Evolutionary conservation across 2,329 filamentous ascomycete species (phyloP), one percentile per base, ranked within the genome.

Genomic region (Sclerotinia subarctica): DNA sequence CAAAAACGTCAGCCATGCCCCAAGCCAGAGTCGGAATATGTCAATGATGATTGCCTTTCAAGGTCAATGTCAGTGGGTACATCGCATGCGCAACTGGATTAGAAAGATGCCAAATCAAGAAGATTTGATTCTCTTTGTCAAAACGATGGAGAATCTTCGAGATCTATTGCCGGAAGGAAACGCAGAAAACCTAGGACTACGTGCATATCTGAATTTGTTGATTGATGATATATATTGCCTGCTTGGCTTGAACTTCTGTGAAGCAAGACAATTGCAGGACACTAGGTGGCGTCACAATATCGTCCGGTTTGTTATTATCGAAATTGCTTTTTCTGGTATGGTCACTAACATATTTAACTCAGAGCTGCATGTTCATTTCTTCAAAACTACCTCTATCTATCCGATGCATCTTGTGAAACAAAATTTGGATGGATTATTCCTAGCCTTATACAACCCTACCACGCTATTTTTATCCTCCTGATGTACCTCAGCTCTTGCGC

Each of bases 381-480:
- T 17, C 42, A 44, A 29, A 35, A 32, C 2, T 67, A 69, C 3
- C 68, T 64, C 21, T 32, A 17, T 56, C 10, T 56, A 17, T 67
- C 52, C 32, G 49, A 42, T 13, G 6, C 3, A 15, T 46, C 35
- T 7, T 49, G 44, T 1, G n/a, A 15, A 35, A 19, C 42, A 8
- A 15, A 64, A 32, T 35, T 56, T n/a, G 51, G 49, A 47, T 67
- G 53, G 52, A 51, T 54, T 32, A 35, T 67, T 5, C 42, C 58
- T 29, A 53, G 58, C 21, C 64, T 67, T 29, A 59, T 69, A 29
- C 58, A 67, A 35, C 64, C 68, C 8, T 44, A 67, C 17, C 68
- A 67, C 47, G 68, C 68, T 29, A 7, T 69, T 0, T 52, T 69
- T 19, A 69, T 69, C 59, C 52, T 67, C 19, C 59, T 69, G 21